phyloP scores from a whole-genome alignment of 2,329 filamentous ascomycete genomes.

The Botrytis deweyae region DNA sequence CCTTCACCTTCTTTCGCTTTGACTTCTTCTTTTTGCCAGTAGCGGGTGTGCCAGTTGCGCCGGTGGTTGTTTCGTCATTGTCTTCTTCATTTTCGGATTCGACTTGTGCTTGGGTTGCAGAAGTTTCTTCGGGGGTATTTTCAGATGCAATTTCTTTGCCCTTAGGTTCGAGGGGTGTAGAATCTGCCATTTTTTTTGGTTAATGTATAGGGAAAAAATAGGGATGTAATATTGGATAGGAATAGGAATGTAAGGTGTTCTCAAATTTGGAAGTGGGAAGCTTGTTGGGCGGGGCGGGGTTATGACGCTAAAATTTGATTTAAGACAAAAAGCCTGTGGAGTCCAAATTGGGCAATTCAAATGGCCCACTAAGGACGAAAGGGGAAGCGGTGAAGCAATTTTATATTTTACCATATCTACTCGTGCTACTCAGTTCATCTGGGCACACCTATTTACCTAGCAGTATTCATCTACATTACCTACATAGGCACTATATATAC shows the following conservation, averaged over 20 bases:
- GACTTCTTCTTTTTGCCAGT: conserved; percentile 59
- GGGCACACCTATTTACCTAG: not conserved
- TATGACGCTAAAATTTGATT: conserved; percentile 8
- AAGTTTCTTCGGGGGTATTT: conserved; percentile 23
- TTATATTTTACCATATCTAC: not conserved
- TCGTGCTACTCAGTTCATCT: too few species aligned
- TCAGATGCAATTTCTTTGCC: conserved; percentile 45
- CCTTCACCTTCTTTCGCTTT: conserved; percentile 61
- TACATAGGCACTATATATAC: not conserved
- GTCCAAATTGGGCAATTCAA: not conserved
- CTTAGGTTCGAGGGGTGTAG: conserved; percentile 58
- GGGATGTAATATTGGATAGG: not conserved
- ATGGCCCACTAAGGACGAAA: not conserved
- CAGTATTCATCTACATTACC: not conserved
- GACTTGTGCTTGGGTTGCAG: conserved; percentile 39
- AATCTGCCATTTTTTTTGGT: conserved; percentile 50
- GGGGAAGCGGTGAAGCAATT: not conserved
- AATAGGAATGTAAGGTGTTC: not conserved
- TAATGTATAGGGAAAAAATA: not conserved
- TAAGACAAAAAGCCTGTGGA: not conserved
- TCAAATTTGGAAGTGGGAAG: conserved; percentile 6
- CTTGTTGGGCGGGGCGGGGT: conserved; percentile 19
- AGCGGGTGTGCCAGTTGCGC: conserved; percentile 34
- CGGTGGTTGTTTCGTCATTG: conserved; percentile 36
- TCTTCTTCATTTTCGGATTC: conserved; percentile 50